Conservation (phyloP, 768 basidiomycete species). For the Termitomyces sp. region DNA sequence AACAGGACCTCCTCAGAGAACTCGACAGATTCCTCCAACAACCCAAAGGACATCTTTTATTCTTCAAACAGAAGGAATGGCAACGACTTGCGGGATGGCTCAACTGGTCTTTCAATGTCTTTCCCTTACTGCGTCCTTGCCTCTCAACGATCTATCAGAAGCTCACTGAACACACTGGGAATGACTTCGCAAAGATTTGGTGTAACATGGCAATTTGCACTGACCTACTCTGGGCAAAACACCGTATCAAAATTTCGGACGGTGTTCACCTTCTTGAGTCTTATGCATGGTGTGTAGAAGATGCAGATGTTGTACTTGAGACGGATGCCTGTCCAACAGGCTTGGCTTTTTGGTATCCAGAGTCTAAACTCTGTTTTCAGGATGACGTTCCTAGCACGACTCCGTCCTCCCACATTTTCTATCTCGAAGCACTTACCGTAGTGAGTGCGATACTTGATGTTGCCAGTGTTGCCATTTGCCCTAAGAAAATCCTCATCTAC, state of each 20-base stretch:
- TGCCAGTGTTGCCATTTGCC: no score
- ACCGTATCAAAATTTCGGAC: background rate
- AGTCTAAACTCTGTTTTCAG: background rate
- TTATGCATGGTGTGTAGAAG: background rate
- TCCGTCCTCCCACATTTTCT: no score
- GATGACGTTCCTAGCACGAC: background rate
- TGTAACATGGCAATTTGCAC: background rate
- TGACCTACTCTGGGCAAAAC: background rate
- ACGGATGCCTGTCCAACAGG: background rate
- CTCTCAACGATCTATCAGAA: background rate
- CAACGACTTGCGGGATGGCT: background rate
- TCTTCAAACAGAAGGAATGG: no score
- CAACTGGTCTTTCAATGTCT: slow-evolving; percentile 10
- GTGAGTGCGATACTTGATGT: no score
- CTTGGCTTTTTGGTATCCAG: slow-evolving; percentile 1
- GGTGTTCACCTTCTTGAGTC: background rate
- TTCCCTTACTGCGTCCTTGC: slow-evolving; percentile 1
- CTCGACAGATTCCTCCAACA: no score
- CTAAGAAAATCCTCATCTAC: no score
- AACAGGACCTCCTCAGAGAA: background rate
- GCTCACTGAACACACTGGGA: background rate
- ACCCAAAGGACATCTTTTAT: no score
- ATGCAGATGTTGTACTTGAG: background rate
- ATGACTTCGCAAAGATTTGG: background rate
- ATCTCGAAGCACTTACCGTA: no score